Conservation (phyloP, 1,284 basidiomycete genomes). For the Melampsora abietis-canadensis region DNA sequence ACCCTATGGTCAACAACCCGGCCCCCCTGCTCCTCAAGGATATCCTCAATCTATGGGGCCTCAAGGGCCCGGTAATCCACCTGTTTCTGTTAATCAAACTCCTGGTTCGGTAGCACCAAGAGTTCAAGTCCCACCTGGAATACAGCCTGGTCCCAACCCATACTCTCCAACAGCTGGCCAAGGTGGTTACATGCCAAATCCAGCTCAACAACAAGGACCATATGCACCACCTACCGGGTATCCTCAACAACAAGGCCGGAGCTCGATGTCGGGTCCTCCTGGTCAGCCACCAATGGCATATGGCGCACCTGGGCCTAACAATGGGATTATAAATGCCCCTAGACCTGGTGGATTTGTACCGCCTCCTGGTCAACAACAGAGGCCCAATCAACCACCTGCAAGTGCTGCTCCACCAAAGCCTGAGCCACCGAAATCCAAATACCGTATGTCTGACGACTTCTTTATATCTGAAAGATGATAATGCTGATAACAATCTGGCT, state of each 20-base stretch:
- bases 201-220: constrained; percentile 42
- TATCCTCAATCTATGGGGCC: not conserved
- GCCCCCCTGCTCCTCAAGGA: constrained; percentile 15
- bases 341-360: constrained; percentile 18
- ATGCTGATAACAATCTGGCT: not conserved
- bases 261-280: constrained; percentile 45
- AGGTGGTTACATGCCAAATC: constrained; percentile 47
- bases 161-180: constrained; percentile 44
- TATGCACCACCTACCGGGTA: constrained; percentile 49
- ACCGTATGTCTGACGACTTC: constrained; percentile 60
- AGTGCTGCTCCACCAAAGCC: constrained; percentile 54
- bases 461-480: not conserved
- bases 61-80: not conserved
- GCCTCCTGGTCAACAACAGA: constrained; percentile 40
- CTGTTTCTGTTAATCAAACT: constrained; percentile 9
- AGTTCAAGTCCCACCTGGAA: constrained; percentile 28
- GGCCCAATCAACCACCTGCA: constrained; percentile 57
- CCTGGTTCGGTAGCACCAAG: constrained; percentile 36
- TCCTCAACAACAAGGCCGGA: constrained; percentile 47
- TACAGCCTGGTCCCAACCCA: constrained; percentile 28
- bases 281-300: constrained; percentile 7
- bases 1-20: constrained; percentile 4
- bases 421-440: constrained; percentile 62
- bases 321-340: not conserved
- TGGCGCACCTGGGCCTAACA: constrained; percentile 13